Percentiles rank a stretch among this genome's conserved stretches.
phyloP scores from a whole-genome alignment of 2,329 filamentous ascomycete genomes.

The Cryphonectria carpinicola region DNA sequence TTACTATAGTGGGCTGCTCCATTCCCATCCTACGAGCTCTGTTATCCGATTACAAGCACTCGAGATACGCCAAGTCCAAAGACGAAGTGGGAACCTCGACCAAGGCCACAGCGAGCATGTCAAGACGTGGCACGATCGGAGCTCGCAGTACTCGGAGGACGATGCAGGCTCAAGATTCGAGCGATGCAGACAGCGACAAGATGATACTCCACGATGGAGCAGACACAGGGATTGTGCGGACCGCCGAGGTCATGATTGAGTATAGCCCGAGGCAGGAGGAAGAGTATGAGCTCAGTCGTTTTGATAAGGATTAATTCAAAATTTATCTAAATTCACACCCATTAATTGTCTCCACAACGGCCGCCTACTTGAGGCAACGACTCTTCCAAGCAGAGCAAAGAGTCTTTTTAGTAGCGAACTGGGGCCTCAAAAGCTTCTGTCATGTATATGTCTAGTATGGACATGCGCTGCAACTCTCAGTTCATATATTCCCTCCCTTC shows the following conservation, averaged over 20 bases:
- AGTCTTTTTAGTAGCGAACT: too few species aligned
- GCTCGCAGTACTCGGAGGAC: background rate
- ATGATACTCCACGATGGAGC: background rate
- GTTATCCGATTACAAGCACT: background rate
- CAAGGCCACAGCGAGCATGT: background rate
- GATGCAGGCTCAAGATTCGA: background rate
- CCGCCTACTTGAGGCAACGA: too few species aligned
- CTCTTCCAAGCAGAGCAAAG: too few species aligned
- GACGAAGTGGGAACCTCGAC: slow-evolving; percentile 2
- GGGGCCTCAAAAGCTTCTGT: too few species aligned
- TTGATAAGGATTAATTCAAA: background rate
- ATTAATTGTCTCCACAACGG: background rate
- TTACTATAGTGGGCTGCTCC: slow-evolving; percentile 10
- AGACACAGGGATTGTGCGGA: background rate
- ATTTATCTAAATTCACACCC: background rate
- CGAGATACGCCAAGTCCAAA: background rate
- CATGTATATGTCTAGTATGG: too few species aligned
- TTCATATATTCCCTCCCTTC: too few species aligned
- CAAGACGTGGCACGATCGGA: background rate
- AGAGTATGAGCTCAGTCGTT: background rate
- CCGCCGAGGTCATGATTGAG: background rate
- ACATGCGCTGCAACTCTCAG: too few species aligned
- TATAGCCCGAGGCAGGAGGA: background rate
- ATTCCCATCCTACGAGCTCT: slow-evolving; percentile 10
- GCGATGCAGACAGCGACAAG: slow-evolving; percentile 2